Evolutionary conservation across 805 yeast species (phyloP).

Genomic region (Saturnispora saitoi): DNA sequence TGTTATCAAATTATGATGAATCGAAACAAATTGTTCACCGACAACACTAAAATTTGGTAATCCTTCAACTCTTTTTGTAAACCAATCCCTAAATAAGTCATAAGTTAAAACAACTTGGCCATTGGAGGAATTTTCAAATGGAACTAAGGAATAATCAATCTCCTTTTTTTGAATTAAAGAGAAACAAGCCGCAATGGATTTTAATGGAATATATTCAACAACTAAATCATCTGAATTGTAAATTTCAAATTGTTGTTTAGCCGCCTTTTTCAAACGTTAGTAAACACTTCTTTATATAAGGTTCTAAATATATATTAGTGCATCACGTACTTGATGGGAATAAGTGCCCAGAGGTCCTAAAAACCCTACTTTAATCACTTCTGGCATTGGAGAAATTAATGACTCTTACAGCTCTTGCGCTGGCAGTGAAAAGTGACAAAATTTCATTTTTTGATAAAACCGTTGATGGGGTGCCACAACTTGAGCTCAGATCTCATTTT

Average conservation of each 20-base stretch:
- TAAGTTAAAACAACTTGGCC: constrained; percentile 87
- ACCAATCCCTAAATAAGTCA: constrained; percentile 69
- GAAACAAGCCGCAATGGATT: constrained; percentile 55
- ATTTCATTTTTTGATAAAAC: not conserved
- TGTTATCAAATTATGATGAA: constrained; percentile 67
- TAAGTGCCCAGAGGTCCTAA: constrained; percentile 91
- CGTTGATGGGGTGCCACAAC: not conserved
- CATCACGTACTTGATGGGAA: constrained; percentile 64
- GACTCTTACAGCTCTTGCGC: not conserved
- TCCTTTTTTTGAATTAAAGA: constrained; percentile 33
- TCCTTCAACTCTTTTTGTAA: constrained; percentile 19
- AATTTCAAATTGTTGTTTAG: constrained; percentile 32
- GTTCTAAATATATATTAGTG: not conserved
- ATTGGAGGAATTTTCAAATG: constrained; percentile 90
- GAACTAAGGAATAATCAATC: constrained; percentile 71
- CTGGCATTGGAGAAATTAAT: not conserved
- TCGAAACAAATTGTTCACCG: constrained; percentile 75
- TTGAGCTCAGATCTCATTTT: not conserved
- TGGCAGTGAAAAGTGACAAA: not conserved
- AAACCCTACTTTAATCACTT: constrained; percentile 47
- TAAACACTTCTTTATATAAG: no score
- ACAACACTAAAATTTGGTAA: constrained; percentile 42
- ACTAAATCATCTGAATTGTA: constrained; percentile 15
- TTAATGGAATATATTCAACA: constrained; percentile 29
- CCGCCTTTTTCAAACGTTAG: constrained; percentile 33